Evolutionary conservation across 2,329 filamentous ascomycete genomes (phyloP).

Genomic region (Hirsutella rhossiliensis): DNA sequence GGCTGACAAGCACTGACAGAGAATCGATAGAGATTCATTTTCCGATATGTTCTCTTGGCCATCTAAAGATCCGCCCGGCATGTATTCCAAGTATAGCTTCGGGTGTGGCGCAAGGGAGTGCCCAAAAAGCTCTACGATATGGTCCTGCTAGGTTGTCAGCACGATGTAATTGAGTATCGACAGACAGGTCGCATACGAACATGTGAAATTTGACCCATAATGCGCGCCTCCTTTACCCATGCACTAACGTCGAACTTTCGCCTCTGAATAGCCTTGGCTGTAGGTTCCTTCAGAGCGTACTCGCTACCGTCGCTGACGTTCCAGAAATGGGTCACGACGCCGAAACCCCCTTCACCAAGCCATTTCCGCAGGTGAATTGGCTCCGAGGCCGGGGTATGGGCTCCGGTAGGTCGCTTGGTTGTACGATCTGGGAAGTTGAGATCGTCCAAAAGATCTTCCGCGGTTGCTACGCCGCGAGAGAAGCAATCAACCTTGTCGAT

Average conservation of each 20-base stretch:
- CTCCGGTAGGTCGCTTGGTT: conserved; percentile 3
- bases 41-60: conserved; percentile 2
- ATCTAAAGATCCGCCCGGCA: conserved; percentile 2
- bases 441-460: conserved; percentile 5
- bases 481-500: conserved; percentile 9
- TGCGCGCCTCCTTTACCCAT: conserved; percentile 11
- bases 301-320: conserved; percentile 11
- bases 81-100: conserved; percentile 6
- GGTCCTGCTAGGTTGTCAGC: conserved; percentile 3
- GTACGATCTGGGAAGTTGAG: conserved; percentile 1
- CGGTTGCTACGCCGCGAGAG: conserved; percentile 4
- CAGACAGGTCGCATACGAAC: conserved; percentile 3
- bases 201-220: conserved; percentile 10
- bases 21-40: conserved; percentile 4
- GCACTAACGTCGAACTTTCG: neutral
- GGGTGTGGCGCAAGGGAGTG: neutral
- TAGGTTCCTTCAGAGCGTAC: conserved; percentile 11
- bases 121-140: conserved; percentile 5
- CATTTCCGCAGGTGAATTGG: conserved; percentile 4
- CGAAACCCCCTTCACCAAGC: conserved; percentile 8
- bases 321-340: conserved; percentile 8
- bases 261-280: neutral
- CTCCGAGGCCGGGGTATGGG: conserved; percentile 4
- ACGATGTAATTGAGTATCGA: neutral
- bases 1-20: conserved; percentile 7